Evolutionary conservation across 495 filamentous ascomycete genomes (phyloP), one percentile per base, ranked within the genome.

Genomic region (Chaetomium fimeti): DNA sequence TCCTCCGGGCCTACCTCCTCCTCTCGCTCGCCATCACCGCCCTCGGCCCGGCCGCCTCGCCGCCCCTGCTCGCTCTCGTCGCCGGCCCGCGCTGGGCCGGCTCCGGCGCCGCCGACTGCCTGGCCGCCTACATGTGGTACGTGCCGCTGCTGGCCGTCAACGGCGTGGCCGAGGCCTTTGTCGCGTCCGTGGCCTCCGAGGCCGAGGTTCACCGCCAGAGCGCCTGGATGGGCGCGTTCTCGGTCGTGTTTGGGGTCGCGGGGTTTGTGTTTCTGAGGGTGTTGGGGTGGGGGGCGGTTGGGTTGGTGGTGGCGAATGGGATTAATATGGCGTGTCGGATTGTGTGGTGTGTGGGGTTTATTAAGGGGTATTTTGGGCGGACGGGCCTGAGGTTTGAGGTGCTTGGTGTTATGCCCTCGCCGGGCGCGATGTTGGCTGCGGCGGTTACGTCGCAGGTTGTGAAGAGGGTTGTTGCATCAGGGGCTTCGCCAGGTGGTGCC

Each of bases 141-240:
- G 91, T 99, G 64, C 94, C 94, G 18, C 84, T 98, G 7, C 79
- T 99, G 1, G 95, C 92, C 1, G 75, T 96, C 65, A 99, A 99
- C 71, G 94, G 94, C 47, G 86, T 97, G 32, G 85, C 87, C 2
- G 94, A 99, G 76, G 91, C 93, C 0, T 98, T 98, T 65, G 91
- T 98, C 13, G 86, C 91, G 8, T 89, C 90, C 25, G 88, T 93
- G 24, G 93, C 94, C 0, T 87, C 80, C 6, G 77, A 88, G 60
- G 65, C 75, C 1, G 82, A 97, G 56, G 82, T 99, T 18, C 84
- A 89, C 36, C 72, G 67, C 4, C 94, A 99, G 75, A 88, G 88
- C 4, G 69, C 82, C 4, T 93, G 87, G 88, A 98, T 98, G 92
- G 81, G 83, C 5, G 81, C 72, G 3, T 94, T 96, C 65, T 91